These are phyloP conservation scores for Begonia loranthoides DNA, from an alignment of 306 rosid genomes.

Conservation along the genomic window DNA sequence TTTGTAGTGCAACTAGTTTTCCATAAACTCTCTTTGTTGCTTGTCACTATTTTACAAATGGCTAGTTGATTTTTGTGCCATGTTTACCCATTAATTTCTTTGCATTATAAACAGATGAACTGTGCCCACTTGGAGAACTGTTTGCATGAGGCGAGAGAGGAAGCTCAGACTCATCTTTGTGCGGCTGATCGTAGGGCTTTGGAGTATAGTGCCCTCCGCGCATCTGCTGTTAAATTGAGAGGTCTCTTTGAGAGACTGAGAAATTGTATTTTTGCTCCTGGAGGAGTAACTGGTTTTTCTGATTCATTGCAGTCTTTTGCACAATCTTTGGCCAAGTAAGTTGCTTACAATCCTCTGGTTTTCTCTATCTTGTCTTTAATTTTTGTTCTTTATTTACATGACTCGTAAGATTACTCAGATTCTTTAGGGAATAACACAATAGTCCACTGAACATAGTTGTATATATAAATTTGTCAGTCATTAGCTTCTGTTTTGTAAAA, in stretches of 20 bases:
- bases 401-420: too few species aligned
- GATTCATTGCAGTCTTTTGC: constrained; percentile 57
- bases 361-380: neutral
- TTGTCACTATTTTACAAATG: too few species aligned
- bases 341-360: constrained; percentile 1
- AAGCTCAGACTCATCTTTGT: constrained; percentile 96
- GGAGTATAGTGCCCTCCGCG: constrained; percentile 67
- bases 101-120: constrained; percentile 55
- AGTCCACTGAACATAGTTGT: too few species aligned
- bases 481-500: neutral
- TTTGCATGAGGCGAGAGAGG: constrained; percentile 97
- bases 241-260: constrained; percentile 78
- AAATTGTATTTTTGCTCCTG: constrained; percentile 55
- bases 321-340: constrained; percentile 88
- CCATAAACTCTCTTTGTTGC: too few species aligned
- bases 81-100: neutral
- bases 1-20: too few species aligned
- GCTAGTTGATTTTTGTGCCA: too few species aligned
- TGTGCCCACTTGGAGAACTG: constrained; percentile 97
- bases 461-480: neutral
- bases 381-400: too few species aligned
- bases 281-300: constrained; percentile 56
- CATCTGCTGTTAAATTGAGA: constrained; percentile 69
- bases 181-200: constrained; percentile 93
- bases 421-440: too few species aligned